A percentile compares a stretch with the other conserved stretches of the same genome.
These are phyloP conservation scores for Aspergillus sp. DNA, from an alignment of 2,329 filamentous ascomycete genomes.

Conservation along the genomic window DNA sequence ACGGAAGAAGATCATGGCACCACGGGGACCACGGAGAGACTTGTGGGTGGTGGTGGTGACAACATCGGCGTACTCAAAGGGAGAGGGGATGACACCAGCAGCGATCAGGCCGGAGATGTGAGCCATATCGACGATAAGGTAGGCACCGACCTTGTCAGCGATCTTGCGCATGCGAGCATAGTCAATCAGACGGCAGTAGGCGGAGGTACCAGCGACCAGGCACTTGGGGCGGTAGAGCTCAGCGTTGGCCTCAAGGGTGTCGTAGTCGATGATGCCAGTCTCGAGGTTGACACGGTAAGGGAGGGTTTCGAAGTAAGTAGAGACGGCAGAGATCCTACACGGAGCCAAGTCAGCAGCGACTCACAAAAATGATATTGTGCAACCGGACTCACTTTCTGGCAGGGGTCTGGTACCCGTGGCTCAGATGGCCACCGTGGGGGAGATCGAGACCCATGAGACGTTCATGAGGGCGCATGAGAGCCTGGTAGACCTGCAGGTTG, in stretches of 20 bases:
- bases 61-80: conserved; percentile 87
- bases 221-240: conserved; percentile 92
- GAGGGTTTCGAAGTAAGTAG: conserved; percentile 98
- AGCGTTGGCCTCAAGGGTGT: conserved; percentile 84
- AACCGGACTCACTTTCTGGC: conserved; percentile 70
- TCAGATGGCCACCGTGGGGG: conserved; percentile 93
- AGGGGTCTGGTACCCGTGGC: conserved; percentile 95
- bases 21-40: conserved; percentile 89
- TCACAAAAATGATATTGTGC: not conserved
- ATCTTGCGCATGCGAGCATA: conserved; percentile 91
- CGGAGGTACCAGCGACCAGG: conserved; percentile 91
- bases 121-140: conserved; percentile 94
- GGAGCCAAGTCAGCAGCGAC: conserved; percentile 3
- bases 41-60: conserved; percentile 99
- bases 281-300: conserved; percentile 90
- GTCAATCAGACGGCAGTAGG: conserved; percentile 94
- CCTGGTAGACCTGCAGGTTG: conserved; percentile 98
- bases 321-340: conserved; percentile 86
- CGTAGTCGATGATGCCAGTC: conserved; percentile 94
- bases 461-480: conserved; percentile 88
- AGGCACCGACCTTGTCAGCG: conserved; percentile 87
- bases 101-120: conserved; percentile 95
- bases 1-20: conserved; percentile 98
- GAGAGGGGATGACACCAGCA: conserved; percentile 86
- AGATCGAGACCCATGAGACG: conserved; percentile 96